A percentile compares a stretch with the other conserved stretches of the same genome.
phyloP scores from a whole-genome alignment of 2,329 filamentous ascomycete genomes.

The Talaromyces sp. region DNA sequence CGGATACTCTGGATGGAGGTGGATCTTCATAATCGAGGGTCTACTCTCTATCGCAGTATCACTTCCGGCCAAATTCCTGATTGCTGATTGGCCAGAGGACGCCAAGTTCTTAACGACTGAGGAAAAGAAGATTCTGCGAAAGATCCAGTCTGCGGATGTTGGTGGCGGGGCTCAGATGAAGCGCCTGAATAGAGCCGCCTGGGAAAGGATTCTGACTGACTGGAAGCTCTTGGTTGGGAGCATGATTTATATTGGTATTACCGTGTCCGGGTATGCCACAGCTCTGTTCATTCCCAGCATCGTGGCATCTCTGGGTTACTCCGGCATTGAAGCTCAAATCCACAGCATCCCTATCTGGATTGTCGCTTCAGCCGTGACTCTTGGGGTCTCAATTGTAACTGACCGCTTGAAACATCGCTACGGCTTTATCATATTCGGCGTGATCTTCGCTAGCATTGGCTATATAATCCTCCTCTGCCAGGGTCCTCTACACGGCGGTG shows the following conservation, averaged over 20 bases:
- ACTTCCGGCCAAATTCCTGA: constrained; percentile 27
- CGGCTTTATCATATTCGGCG: constrained; percentile 35
- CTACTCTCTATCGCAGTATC: constrained; percentile 18
- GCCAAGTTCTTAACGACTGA: constrained; percentile 30
- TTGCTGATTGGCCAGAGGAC: constrained; percentile 27
- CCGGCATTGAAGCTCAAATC: constrained; percentile 31
- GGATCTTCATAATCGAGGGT: constrained; percentile 39
- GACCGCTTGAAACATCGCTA: constrained; percentile 34
- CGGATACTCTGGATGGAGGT: constrained; percentile 31
- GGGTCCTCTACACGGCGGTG: constrained; percentile 16
- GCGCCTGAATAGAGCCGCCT: constrained; percentile 27
- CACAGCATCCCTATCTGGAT: constrained; percentile 37
- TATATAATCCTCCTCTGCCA: constrained; percentile 35
- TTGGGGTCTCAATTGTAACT: constrained; percentile 29
- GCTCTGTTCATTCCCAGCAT: constrained; percentile 37
- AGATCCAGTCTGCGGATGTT: constrained; percentile 26
- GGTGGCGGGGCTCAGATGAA: constrained; percentile 29
- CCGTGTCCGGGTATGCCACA: constrained; percentile 35
- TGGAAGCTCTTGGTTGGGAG: constrained; percentile 34
- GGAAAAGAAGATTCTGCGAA: constrained; percentile 27
- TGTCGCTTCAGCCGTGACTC: constrained; percentile 29
- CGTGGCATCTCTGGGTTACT: constrained; percentile 34
- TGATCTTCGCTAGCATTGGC: constrained; percentile 33
- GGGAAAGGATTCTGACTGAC: constrained; percentile 30
- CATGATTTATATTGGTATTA: constrained; percentile 35